A percentile compares a stretch with the other conserved stretches of the same genome.
phyloP scores from a whole-genome alignment of 2,329 filamentous ascomycete genomes.

The Botrytis paeoniae region DNA sequence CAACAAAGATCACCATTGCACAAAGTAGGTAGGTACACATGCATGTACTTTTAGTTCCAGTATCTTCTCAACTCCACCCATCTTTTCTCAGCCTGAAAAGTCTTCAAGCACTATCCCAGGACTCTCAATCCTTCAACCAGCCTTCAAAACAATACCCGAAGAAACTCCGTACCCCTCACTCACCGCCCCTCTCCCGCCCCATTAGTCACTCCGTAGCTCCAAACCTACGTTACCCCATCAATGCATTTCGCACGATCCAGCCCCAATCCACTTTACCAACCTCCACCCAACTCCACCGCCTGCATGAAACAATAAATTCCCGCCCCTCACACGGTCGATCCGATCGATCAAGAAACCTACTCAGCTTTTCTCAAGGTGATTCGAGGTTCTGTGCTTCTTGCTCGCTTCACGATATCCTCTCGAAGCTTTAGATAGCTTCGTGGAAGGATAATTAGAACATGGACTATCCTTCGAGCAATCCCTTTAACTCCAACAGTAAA shows the following conservation, averaged over 20 bases:
- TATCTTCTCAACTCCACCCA: background rate
- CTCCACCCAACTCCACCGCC: background rate
- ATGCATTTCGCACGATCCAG: background rate
- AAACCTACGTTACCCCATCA: background rate
- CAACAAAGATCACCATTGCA: background rate
- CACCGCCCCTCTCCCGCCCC: background rate
- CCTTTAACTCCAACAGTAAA: background rate
- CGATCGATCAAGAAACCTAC: slow-evolving; percentile 5
- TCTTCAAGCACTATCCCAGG: background rate
- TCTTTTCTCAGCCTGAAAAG: background rate
- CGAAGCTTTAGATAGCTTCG: background rate
- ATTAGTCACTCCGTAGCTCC: slow-evolving; percentile 1
- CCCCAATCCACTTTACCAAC: background rate
- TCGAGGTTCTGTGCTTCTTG: slow-evolving; percentile 1
- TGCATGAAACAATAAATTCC: slow-evolving; percentile 8
- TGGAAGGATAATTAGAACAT: background rate
- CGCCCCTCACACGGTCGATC: slow-evolving; percentile 3
- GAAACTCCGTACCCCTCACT: background rate
- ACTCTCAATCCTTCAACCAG: background rate
- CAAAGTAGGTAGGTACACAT: background rate
- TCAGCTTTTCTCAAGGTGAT: slow-evolving; percentile 1
- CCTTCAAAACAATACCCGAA: background rate
- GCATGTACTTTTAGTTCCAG: background rate
- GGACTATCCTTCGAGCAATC: slow-evolving; percentile 1
- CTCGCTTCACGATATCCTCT: background rate